Conservation (phyloP, 345 rosid species). For the Laguncularia racemosa region DNA sequence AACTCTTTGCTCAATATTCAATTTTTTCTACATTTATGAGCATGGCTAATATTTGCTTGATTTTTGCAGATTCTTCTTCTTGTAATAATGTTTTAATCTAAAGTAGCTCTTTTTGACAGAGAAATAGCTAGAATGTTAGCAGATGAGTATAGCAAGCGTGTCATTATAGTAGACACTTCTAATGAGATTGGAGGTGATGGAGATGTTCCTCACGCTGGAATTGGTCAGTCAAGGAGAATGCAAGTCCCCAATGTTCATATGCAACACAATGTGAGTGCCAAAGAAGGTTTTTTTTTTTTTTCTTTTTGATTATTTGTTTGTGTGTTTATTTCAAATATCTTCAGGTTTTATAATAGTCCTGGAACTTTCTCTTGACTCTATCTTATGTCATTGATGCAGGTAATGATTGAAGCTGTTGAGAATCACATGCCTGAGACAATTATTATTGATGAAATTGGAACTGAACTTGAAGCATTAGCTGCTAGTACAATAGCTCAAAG, state of each 20-base stretch:
- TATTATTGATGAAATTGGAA: slow-evolving; percentile 92
- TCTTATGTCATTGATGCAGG: slow-evolving; percentile 27
- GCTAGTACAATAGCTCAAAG: slow-evolving; percentile 97
- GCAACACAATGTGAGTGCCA: slow-evolving; percentile 73
- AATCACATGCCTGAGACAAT: slow-evolving; percentile 97
- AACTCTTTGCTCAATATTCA: no score
- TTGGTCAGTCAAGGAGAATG: slow-evolving; percentile 95
- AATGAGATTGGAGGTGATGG: slow-evolving; percentile 98
- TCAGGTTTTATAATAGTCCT: no score
- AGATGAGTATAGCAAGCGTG: slow-evolving; percentile 83
- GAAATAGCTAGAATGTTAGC: slow-evolving; percentile 91
- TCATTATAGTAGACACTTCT: slow-evolving; percentile 81
- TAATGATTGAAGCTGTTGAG: slow-evolving; percentile 99
- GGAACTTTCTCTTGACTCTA: no score
- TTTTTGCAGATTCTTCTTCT: no score
- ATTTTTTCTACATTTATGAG: no score
- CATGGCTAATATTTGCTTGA: neutral
- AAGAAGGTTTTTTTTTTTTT: slow-evolving; percentile 5
- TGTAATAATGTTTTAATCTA: neutral
- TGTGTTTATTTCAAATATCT: no score
- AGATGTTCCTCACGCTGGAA: slow-evolving; percentile 88
- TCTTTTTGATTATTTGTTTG: neutral
- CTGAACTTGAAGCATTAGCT: slow-evolving; percentile 96
- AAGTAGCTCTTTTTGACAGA: slow-evolving; percentile 24
- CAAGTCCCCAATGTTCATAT: slow-evolving; percentile 91